Conservation (phyloP, 805 yeast genomes). For the Lachancea meyersii region DNA sequence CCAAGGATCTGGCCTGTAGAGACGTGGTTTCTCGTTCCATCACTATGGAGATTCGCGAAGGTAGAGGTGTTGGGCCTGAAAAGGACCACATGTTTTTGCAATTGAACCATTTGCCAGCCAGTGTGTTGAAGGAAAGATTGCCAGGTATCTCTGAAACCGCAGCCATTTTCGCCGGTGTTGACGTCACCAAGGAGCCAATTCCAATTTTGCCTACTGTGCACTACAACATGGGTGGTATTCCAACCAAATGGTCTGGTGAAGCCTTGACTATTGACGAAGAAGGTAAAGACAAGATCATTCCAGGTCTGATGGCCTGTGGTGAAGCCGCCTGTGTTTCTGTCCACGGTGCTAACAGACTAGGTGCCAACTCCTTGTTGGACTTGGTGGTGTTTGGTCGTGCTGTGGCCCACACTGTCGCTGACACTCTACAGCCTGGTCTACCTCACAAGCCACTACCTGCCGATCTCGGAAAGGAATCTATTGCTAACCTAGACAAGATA, state of each 20-base stretch:
- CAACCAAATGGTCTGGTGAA: conserved; percentile 97
- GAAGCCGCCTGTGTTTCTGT: conserved; percentile 99
- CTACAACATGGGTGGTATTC: conserved; percentile 99
- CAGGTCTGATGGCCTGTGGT: conserved; percentile 95
- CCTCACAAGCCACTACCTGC: conserved; percentile 80
- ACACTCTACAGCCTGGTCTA: conserved; percentile 76
- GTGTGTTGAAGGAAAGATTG: conserved; percentile 87
- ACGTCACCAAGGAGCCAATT: conserved; percentile 98
- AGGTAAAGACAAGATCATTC: conserved; percentile 87
- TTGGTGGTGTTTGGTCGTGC: conserved; percentile 98
- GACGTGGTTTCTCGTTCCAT: conserved; percentile 98
- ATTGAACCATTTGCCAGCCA: conserved; percentile 87
- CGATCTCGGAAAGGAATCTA: conserved; percentile 83
- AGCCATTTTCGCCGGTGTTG: conserved; percentile 97
- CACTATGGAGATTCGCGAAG: conserved; percentile 97
- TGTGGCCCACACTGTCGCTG: conserved; percentile 86
- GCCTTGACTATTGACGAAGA: conserved; percentile 73
- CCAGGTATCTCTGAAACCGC: conserved; percentile 99
- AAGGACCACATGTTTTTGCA: conserved; percentile 95
- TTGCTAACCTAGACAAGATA: conserved; percentile 81
- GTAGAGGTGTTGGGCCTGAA: conserved; percentile 97
- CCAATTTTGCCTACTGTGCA: conserved; percentile 98
- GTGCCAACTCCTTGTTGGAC: conserved; percentile 95
- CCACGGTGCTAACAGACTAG: conserved; percentile 98
- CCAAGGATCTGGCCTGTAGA: conserved; percentile 96